Percentiles rank a stretch among this genome's conserved stretches.
Conservation (phyloP, 2,329 filamentous ascomycete genomes). For the Arachnopeziza araneosa region DNA sequence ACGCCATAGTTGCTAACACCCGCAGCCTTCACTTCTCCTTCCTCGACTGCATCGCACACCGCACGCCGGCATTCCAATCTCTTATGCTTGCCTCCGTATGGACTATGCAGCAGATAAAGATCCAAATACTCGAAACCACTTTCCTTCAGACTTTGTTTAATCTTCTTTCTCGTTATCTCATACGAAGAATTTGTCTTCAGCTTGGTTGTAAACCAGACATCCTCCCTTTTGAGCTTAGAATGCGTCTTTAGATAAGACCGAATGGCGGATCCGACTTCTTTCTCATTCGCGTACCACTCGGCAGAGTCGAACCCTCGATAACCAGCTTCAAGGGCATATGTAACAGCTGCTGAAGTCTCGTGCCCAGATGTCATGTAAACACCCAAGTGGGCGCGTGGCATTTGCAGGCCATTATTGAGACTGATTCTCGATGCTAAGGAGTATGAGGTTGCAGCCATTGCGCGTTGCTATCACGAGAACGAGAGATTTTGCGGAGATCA, state of each 20-base stretch:
- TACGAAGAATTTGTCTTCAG: conserved; percentile 60
- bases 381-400: conserved; percentile 68
- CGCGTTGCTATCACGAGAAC: not conserved
- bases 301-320: conserved; percentile 47
- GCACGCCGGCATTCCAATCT: conserved; percentile 71
- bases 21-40: conserved; percentile 63
- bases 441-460: conserved; percentile 4
- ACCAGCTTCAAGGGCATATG: conserved; percentile 39
- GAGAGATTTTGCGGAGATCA: not conserved
- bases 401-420: conserved; percentile 59
- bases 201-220: conserved; percentile 79
- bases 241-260: conserved; percentile 44
- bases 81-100: conserved; percentile 65
- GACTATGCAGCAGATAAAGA: conserved; percentile 73
- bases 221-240: conserved; percentile 52
- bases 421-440: conserved; percentile 31
- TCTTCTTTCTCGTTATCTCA: conserved; percentile 59
- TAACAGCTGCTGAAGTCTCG: conserved; percentile 53
- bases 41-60: conserved; percentile 67
- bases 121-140: conserved; percentile 71
- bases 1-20: conserved; percentile 78
- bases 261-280: conserved; percentile 65
- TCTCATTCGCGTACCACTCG: conserved; percentile 63
- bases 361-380: conserved; percentile 64
- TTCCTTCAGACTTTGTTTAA: conserved; percentile 57